phyloP scores from a whole-genome alignment of 1,284 basidiomycete species.

The Leccinum griseonigrum region DNA sequence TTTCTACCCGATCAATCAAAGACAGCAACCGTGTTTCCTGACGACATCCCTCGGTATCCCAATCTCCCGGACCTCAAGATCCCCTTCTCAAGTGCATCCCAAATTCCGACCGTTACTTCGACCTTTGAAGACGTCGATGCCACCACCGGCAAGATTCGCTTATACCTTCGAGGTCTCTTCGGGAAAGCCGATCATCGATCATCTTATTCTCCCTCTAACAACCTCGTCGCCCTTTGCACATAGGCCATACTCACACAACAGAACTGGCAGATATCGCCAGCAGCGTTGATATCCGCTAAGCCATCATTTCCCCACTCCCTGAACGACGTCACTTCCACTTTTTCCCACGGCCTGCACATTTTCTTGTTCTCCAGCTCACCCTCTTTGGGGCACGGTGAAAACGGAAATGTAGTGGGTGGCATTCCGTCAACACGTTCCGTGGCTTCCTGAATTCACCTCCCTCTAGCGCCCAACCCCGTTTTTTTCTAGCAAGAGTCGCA shows the following conservation, averaged over 20 bases:
- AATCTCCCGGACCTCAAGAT: background rate
- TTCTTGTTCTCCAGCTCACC: slow-evolving; percentile 17
- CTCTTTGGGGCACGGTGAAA: slow-evolving; percentile 12
- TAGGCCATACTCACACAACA: background rate
- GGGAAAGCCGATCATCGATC: background rate
- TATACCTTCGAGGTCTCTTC: background rate
- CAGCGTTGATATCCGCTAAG: background rate
- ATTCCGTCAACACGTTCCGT: no score
- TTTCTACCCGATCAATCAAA: background rate
- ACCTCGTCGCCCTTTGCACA: background rate
- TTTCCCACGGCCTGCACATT: slow-evolving; percentile 1
- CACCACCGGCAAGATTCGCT: background rate
- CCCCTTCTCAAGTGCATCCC: background rate
- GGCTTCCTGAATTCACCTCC: no score
- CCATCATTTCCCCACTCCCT: background rate
- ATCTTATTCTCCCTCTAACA: background rate
- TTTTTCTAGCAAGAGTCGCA: no score
- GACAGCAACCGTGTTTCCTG: background rate
- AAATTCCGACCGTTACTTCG: background rate
- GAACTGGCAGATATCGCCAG: background rate
- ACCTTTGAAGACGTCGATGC: background rate
- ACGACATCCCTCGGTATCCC: slow-evolving; percentile 1
- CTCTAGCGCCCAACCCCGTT: no score
- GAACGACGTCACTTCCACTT: no score
- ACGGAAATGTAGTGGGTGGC: slow-evolving; percentile 7